These are phyloP conservation scores for Pleurotus pulmonarius DNA, from an alignment of 768 basidiomycete genomes.

Conservation along the genomic window DNA sequence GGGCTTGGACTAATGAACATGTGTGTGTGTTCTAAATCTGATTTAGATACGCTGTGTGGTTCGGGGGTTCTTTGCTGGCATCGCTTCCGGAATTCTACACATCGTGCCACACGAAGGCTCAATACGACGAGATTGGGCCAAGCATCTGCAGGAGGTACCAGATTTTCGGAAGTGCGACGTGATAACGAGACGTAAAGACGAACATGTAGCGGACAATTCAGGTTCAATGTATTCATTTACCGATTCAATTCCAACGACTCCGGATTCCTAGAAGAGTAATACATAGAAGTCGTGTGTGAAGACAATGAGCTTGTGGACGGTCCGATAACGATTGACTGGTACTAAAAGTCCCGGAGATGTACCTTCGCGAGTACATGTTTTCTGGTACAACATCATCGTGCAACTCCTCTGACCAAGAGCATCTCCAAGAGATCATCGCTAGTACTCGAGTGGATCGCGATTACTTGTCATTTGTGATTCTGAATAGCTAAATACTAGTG, in stretches of 20 bases:
- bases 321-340: too few species aligned
- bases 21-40: background rate
- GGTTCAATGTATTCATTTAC: background rate
- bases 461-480: too few species aligned
- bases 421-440: too few species aligned
- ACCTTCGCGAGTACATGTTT: too few species aligned
- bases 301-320: too few species aligned
- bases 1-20: background rate
- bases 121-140: constrained; percentile 91
- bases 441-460: too few species aligned
- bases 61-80: constrained; percentile 91
- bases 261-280: too few species aligned
- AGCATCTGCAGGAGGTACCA: constrained; percentile 91
- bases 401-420: too few species aligned
- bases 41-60: constrained; percentile 91
- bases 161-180: constrained; percentile 88
- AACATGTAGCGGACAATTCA: background rate
- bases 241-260: background rate
- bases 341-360: too few species aligned
- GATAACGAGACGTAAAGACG: constrained; percentile 14
- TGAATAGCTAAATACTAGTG: too few species aligned
- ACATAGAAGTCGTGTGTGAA: too few species aligned
- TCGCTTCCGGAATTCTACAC: constrained; percentile 95
- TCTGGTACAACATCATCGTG: too few species aligned
- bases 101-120: constrained; percentile 90